Percentiles rank a stretch among this genome's conserved stretches.
These are phyloP conservation scores for Fragaria iinumae DNA, from an alignment of 306 rosid species.

Conservation along the genomic window DNA sequence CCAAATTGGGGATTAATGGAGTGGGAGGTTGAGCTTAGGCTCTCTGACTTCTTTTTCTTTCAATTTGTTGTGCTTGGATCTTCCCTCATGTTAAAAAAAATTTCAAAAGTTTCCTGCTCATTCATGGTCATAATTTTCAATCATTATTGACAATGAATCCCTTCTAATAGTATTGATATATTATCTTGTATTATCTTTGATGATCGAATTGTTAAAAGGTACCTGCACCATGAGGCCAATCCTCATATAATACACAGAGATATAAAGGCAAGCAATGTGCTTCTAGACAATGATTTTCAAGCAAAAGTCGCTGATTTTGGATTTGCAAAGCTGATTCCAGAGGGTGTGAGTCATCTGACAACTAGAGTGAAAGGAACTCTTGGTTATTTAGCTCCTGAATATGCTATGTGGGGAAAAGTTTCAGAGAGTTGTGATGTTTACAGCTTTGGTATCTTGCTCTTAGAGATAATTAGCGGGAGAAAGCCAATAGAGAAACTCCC, in stretches of 20 bases:
- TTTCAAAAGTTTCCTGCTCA: neutral
- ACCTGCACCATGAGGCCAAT: slow-evolving; percentile 72
- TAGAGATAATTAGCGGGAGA: slow-evolving; percentile 66
- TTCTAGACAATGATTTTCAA: slow-evolving; percentile 58
- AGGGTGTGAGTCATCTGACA: slow-evolving; percentile 74
- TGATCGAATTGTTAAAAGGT: slow-evolving; percentile 30
- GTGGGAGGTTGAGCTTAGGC: neutral
- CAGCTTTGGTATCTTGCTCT: slow-evolving; percentile 77
- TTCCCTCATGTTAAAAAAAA: neutral
- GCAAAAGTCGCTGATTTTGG: slow-evolving; percentile 95
- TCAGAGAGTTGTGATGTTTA: slow-evolving; percentile 83
- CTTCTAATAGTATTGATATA: neutral
- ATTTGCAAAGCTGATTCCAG: slow-evolving; percentile 83
- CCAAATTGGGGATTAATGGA: neutral
- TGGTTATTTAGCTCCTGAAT: slow-evolving; percentile 92
- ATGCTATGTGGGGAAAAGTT: slow-evolving; percentile 96
- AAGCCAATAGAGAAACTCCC: slow-evolving; percentile 85
- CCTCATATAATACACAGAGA: slow-evolving; percentile 90
- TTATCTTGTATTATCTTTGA: neutral
- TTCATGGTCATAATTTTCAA: neutral
- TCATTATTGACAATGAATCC: neutral
- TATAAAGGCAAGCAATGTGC: slow-evolving; percentile 91
- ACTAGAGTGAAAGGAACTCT: slow-evolving; percentile 89
- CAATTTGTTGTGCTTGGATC: neutral
- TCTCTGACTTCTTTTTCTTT: too few relatives aligned